These are phyloP conservation scores for Crucibulum laeve DNA, from an alignment of 768 basidiomycete genomes.

Conservation along the genomic window DNA sequence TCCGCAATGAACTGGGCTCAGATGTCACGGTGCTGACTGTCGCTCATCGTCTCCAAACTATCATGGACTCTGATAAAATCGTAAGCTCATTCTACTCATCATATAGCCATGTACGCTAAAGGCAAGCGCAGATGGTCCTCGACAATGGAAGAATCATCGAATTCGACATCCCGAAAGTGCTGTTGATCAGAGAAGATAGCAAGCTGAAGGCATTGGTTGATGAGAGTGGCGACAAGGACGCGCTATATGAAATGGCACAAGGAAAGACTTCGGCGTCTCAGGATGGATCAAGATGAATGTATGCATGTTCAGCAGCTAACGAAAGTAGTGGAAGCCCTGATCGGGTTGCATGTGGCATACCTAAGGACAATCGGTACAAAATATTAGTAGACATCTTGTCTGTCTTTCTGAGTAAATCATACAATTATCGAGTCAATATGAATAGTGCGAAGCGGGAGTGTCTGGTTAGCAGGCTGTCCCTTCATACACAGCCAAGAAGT, in stretches of 20 bases:
- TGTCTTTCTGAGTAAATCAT: too few species aligned
- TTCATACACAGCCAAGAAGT: constrained; percentile 15
- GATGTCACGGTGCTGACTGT: constrained; percentile 56
- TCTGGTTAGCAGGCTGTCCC: too few species aligned
- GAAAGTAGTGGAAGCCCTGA: too few species aligned
- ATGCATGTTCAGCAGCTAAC: too few species aligned
- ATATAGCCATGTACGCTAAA: constrained; percentile 6
- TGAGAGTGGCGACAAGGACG: constrained; percentile 49
- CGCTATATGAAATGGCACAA: constrained; percentile 39
- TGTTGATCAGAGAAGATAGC: constrained; percentile 49
- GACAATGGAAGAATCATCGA: constrained; percentile 46
- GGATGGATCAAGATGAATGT: neutral
- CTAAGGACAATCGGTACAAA: too few species aligned
- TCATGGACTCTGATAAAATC: constrained; percentile 54
- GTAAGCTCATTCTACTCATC: constrained; percentile 14
- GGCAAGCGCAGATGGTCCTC: constrained; percentile 31
- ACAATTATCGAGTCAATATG: too few species aligned
- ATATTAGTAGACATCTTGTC: too few species aligned
- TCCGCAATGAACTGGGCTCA: constrained; percentile 55
- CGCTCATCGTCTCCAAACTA: constrained; percentile 58
- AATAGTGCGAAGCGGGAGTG: too few species aligned
- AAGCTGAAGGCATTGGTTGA: constrained; percentile 51
- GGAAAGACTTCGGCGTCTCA: constrained; percentile 3
- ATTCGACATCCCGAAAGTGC: constrained; percentile 44
- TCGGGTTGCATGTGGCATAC: too few species aligned